Conservation (phyloP, 1,284 basidiomycete genomes). For the Ganoderma multipileum region DNA sequence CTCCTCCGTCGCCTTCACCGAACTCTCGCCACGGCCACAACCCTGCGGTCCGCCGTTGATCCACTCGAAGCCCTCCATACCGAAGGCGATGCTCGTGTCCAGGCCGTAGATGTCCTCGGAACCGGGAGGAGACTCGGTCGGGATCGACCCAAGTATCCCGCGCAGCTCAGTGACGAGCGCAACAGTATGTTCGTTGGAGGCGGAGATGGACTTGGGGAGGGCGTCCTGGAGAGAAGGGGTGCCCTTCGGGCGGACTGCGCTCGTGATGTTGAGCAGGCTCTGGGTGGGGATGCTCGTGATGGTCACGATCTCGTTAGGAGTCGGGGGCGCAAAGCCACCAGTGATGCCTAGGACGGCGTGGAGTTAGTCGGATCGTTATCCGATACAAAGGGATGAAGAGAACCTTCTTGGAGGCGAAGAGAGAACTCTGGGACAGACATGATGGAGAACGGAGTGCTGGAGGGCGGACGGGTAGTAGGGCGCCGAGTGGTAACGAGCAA, state of each 20-base stretch:
- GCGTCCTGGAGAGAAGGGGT: conserved; percentile 50
- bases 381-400: neutral
- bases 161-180: conserved; percentile 62
- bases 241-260: conserved; percentile 56
- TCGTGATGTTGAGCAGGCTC: conserved; percentile 51
- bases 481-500: neutral
- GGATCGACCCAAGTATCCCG: conserved; percentile 60
- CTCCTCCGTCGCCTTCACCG: conserved; percentile 58
- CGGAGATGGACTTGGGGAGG: conserved; percentile 51
- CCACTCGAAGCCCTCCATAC: conserved; percentile 65
- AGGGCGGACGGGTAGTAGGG: neutral
- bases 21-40: conserved; percentile 58
- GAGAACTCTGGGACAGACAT: conserved; percentile 44
- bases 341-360: conserved; percentile 59
- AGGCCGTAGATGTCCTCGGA: conserved; percentile 74
- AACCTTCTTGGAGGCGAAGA: conserved; percentile 45
- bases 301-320: conserved; percentile 59
- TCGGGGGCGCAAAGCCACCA: conserved; percentile 77
- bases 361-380: conserved; percentile 13
- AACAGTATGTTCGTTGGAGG: conserved; percentile 44
- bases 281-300: conserved; percentile 50
- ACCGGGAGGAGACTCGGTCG: conserved; percentile 64
- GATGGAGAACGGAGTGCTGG: neutral
- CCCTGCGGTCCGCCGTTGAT: conserved; percentile 66
- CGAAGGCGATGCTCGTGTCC: conserved; percentile 71